A percentile compares a stretch with the other conserved stretches of the same genome.
These are phyloP conservation scores for Aspergillus sp. DNA, from an alignment of 2,329 filamentous ascomycete genomes.

Conservation along the genomic window DNA sequence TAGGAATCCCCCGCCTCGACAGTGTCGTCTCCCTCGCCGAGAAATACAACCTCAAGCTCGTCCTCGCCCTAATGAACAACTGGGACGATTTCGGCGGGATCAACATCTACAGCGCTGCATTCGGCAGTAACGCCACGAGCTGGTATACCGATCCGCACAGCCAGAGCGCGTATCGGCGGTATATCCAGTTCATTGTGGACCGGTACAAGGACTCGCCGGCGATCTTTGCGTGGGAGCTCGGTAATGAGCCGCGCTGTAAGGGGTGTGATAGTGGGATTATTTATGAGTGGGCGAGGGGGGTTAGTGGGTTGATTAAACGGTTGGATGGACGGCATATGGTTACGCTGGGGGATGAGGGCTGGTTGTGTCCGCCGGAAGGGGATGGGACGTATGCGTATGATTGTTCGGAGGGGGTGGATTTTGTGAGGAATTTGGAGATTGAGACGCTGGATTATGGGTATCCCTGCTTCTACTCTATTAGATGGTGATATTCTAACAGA, in stretches of 20 bases:
- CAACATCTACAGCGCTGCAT: slow-evolving; percentile 55
- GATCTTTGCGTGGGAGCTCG: slow-evolving; percentile 67
- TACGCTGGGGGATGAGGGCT: slow-evolving; percentile 62
- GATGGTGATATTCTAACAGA: no score
- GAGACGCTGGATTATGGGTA: slow-evolving; percentile 52
- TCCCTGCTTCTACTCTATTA: no score
- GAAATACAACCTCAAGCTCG: slow-evolving; percentile 59
- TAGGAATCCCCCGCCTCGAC: slow-evolving; percentile 55
- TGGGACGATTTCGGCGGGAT: slow-evolving; percentile 68
- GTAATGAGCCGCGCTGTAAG: slow-evolving; percentile 65
- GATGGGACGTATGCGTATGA: slow-evolving; percentile 55
- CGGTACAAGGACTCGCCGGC: slow-evolving; percentile 60
- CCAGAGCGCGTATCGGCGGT: slow-evolving; percentile 61
- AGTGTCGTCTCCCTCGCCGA: slow-evolving; percentile 62
- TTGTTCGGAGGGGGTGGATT: slow-evolving; percentile 52
- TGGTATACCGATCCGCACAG: slow-evolving; percentile 58
- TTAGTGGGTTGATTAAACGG: slow-evolving; percentile 42
- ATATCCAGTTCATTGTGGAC: slow-evolving; percentile 59
- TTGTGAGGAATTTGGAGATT: slow-evolving; percentile 50
- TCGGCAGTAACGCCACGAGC: slow-evolving; percentile 50
- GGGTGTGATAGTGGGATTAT: slow-evolving; percentile 60
- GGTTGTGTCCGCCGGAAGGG: slow-evolving; percentile 41
- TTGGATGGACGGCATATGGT: slow-evolving; percentile 62
- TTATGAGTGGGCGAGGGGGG: slow-evolving; percentile 56
- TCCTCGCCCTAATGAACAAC: slow-evolving; percentile 60